These are phyloP conservation scores for Yarrowia yakushimensis DNA, from an alignment of 805 yeast species.

Conservation along the genomic window DNA sequence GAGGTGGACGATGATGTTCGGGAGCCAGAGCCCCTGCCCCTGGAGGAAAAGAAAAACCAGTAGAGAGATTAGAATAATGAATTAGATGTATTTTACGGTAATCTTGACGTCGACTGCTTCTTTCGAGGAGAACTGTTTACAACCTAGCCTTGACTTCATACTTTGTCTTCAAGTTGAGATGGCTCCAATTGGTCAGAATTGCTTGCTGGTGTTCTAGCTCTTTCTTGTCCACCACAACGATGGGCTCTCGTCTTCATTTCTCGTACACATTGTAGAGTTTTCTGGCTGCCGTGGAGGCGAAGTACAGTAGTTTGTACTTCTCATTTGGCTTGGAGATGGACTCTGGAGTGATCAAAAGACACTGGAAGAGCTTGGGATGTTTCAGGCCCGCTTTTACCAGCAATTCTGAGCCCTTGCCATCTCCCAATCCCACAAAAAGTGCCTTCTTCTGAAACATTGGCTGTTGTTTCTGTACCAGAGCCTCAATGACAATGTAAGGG, in stretches of 20 bases:
- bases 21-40: conserved; percentile 2
- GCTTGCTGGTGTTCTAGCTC: not conserved
- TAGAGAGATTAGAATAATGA: conserved; percentile 23
- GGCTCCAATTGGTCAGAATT: not conserved
- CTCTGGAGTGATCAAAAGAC: not conserved
- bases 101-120: not conserved
- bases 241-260: not conserved
- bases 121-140: too few relatives aligned
- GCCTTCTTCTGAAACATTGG: not conserved
- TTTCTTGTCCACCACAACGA: not conserved
- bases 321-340: not conserved
- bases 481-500: not conserved
- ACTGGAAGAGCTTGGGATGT: conserved; percentile 6
- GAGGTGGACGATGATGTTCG: conserved; percentile 33
- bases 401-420: not conserved
- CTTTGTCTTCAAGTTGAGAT: not conserved
- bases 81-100: conserved; percentile 1
- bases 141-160: conserved; percentile 1
- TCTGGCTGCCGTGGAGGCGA: not conserved
- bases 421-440: not conserved
- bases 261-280: conserved; percentile 3
- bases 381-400: not conserved
- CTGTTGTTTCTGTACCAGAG: not conserved
- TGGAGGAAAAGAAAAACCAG: conserved; percentile 32
- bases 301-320: not conserved